Conservation (phyloP, 2,329 filamentous ascomycete species). For the Talaromyces atroroseus region DNA sequence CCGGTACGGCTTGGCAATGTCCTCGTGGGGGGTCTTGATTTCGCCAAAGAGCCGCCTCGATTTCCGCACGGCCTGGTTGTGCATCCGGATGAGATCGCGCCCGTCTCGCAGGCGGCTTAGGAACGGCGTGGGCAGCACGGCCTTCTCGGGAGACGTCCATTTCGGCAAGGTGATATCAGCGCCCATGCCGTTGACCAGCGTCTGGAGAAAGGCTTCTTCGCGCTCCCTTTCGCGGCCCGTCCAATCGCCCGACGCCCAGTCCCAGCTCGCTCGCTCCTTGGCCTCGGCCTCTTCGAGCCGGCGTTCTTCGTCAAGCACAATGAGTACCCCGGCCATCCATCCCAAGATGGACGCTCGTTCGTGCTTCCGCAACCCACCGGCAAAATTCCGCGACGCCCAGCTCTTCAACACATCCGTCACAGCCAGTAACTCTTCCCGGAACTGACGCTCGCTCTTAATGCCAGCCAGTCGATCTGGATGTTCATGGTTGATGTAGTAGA, state of each 20-base stretch:
- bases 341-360: conserved; percentile 69
- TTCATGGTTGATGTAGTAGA: conserved; percentile 93
- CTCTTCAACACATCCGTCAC: conserved; percentile 89
- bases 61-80: conserved; percentile 81
- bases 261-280: conserved; percentile 67
- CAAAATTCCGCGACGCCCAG: conserved; percentile 83
- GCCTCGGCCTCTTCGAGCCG: conserved; percentile 69
- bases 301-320: conserved; percentile 71
- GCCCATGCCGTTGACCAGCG: conserved; percentile 54
- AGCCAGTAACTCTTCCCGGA: conserved; percentile 75
- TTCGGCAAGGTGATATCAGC: conserved; percentile 57
- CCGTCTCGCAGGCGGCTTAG: conserved; percentile 71
- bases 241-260: conserved; percentile 79
- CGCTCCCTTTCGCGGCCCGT: conserved; percentile 65
- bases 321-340: conserved; percentile 76
- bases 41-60: conserved; percentile 82
- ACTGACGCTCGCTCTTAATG: conserved; percentile 80
- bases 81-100: conserved; percentile 73
- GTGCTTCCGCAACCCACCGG: conserved; percentile 70
- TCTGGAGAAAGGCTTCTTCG: conserved; percentile 74
- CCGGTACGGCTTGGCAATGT: conserved; percentile 90
- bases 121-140: conserved; percentile 56
- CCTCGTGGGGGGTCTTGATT: conserved; percentile 84
- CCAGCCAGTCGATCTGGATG: conserved; percentile 76
- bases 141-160: conserved; percentile 57